A percentile compares a stretch with the other conserved stretches of the same genome.
Evolutionary conservation across 1,284 basidiomycete genomes (phyloP).

Genomic region (Bjerkandera adusta): DNA sequence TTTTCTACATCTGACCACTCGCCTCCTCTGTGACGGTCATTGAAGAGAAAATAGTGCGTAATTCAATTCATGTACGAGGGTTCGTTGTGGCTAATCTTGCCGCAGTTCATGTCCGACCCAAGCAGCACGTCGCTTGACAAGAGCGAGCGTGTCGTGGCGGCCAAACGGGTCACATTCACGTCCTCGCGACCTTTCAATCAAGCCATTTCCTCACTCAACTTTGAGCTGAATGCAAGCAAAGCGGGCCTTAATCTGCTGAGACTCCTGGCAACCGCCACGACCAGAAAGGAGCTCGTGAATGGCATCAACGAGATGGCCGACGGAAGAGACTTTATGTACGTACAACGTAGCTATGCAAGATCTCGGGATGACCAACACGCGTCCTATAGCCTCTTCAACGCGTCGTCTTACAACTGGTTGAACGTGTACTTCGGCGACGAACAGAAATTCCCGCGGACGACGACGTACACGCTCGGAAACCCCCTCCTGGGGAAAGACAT

Average conservation of each 20-base stretch:
- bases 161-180: slow-evolving; percentile 45
- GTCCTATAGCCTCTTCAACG: slow-evolving; percentile 38
- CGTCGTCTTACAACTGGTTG: slow-evolving; percentile 41
- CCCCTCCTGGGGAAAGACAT: slow-evolving; percentile 50
- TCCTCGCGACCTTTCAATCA: slow-evolving; percentile 39
- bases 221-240: slow-evolving; percentile 38
- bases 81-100: too few relatives aligned
- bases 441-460: slow-evolving; percentile 28
- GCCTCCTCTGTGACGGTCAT: too few relatives aligned
- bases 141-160: too few relatives aligned
- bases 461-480: slow-evolving; percentile 52
- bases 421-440: slow-evolving; percentile 29
- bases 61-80: too few relatives aligned
- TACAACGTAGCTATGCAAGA: not conserved
- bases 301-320: slow-evolving; percentile 29
- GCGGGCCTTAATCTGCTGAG: slow-evolving; percentile 29
- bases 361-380: not conserved
- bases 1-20: too few relatives aligned
- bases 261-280: slow-evolving; percentile 29
- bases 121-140: too few relatives aligned
- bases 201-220: slow-evolving; percentile 44
- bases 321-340: slow-evolving; percentile 46
- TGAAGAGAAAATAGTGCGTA: too few relatives aligned
- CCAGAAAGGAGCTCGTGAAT: slow-evolving; percentile 37
- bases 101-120: too few relatives aligned